Evolutionary conservation across 257 asterid genomes (phyloP), one percentile per base, ranked within the genome.

Genomic region (Ligustrum vulgare): DNA sequence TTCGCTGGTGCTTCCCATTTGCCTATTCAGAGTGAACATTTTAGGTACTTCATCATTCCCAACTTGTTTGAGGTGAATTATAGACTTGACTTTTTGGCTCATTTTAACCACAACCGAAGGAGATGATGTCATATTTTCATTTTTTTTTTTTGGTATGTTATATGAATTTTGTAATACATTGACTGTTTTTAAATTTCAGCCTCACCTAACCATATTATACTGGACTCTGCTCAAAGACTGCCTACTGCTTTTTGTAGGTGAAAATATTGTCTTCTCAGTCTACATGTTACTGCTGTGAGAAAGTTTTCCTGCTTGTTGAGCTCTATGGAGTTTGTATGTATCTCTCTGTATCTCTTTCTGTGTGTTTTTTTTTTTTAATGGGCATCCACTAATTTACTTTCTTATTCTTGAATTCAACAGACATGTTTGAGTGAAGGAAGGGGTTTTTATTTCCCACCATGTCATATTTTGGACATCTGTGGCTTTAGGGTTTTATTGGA

Each of bases 341-440:
- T 51, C 75, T 65, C 28, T 69, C n/a, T 45, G 20, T 45, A 45
- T 45, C 7, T 13, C 56, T 45, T 45, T 45, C 16, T 39, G 2
- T 18, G 0, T 7, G 31, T 28, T 0, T 47, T 5, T n/a, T 69
- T 25, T 70, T 45, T n/a, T n/a, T n/a, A n/a, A 28, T 79, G 12
- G 31, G 22, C 35, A 8, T 15, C 71, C 47, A 33, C 41, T 32
- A 18, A 4, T 23, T 35, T n/a, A 16, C 3, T n/a, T 18, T 75
- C 66, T 71, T 20, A 39, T 51, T 49, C 60, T 76, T 69, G 69
- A 74, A 66, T 69, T 34, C 37, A 5, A 89, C 93, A 91, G 97
- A 89, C 91, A 41, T 93, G 97, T 84, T 87, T 93, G 84, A 93
- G 90, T 58, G 87, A 87, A 77, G 98, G 97, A 75, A 82, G 75